phyloP scores from a whole-genome alignment of 306 rosid genomes.

The Clitoria ternatea region DNA sequence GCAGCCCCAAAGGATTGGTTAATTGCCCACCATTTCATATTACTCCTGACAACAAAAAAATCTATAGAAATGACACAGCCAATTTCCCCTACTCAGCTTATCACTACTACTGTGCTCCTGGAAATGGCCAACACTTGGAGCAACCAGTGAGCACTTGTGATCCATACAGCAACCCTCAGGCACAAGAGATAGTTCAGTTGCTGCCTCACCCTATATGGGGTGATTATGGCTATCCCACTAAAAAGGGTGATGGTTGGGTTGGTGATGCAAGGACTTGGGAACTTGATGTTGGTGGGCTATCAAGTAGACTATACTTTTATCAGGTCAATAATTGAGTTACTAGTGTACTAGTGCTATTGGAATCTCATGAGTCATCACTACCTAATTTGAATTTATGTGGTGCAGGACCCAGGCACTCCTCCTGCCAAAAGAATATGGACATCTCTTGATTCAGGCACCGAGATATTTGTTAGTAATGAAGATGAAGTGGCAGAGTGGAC shows the following conservation, averaged over 20 bases:
- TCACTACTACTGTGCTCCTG: conserved; percentile 77
- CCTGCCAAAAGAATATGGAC: conserved; percentile 74
- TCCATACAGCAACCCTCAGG: conserved; percentile 81
- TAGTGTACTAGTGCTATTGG: background rate
- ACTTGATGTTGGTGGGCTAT: conserved; percentile 75
- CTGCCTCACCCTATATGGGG: conserved; percentile 77
- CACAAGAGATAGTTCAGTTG: conserved; percentile 81
- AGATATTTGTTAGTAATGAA: conserved; percentile 59
- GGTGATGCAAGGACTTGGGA: conserved; percentile 78
- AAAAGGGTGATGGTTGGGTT: conserved; percentile 72
- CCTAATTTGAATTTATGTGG: background rate
- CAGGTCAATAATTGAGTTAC: conserved; percentile 37
- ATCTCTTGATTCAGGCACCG: conserved; percentile 70
- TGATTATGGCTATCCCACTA: conserved; percentile 68
- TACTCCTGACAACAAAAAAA: conserved; percentile 54
- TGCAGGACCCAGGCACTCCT: conserved; percentile 58
- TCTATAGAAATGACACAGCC: conserved; percentile 61
- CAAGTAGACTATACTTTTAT: conserved; percentile 64
- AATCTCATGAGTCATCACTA: conserved; percentile 19
- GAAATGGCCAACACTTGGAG: conserved; percentile 60
- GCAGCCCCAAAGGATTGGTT: conserved; percentile 28
- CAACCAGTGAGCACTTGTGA: conserved; percentile 59
- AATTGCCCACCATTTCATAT: conserved; percentile 82
- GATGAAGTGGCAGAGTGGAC: conserved; percentile 83
- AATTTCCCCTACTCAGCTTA: conserved; percentile 71